These are phyloP conservation scores for Fraxinus angustifolia DNA, from an alignment of 305 asterid species.

Conservation along the genomic window DNA sequence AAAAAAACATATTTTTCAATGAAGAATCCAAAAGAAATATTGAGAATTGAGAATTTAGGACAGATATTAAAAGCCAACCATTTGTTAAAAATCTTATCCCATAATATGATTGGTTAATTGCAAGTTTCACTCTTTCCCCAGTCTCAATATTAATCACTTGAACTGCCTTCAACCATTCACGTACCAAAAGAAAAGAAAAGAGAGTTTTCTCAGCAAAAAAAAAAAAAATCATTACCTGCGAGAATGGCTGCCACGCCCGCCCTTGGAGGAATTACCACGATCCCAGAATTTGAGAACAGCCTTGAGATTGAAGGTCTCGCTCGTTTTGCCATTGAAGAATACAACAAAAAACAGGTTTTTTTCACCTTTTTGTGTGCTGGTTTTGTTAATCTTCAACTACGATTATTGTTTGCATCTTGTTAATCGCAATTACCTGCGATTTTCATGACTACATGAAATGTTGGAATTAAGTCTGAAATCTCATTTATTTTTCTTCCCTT, in stretches of 20 bases:
- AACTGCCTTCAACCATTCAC: background rate
- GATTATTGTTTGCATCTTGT: too few species aligned
- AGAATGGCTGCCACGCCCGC: constrained; percentile 49
- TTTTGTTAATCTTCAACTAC: too few species aligned
- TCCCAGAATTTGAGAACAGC: constrained; percentile 35
- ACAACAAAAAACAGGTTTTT: constrained; percentile 67
- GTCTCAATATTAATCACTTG: background rate
- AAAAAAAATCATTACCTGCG: background rate
- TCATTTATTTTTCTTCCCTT: background rate
- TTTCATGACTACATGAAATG: background rate
- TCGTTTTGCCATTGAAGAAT: constrained; percentile 70
- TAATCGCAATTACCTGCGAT: background rate
- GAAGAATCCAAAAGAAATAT: too few species aligned
- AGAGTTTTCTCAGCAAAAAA: background rate
- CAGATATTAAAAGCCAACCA: too few species aligned
- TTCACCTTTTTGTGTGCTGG: too few species aligned
- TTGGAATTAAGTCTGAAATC: background rate
- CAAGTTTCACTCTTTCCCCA: background rate
- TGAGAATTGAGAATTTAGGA: too few species aligned
- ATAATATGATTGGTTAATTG: background rate
- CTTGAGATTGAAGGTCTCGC: constrained; percentile 63
- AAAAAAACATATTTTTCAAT: too few species aligned
- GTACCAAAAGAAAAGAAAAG: background rate
- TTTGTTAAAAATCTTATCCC: too few species aligned
- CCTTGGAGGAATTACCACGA: constrained; percentile 39